Percentiles rank a stretch among this genome's conserved stretches.
phyloP scores from a whole-genome alignment of 2,329 filamentous ascomycete genomes.

The Botrytis byssoidea region DNA sequence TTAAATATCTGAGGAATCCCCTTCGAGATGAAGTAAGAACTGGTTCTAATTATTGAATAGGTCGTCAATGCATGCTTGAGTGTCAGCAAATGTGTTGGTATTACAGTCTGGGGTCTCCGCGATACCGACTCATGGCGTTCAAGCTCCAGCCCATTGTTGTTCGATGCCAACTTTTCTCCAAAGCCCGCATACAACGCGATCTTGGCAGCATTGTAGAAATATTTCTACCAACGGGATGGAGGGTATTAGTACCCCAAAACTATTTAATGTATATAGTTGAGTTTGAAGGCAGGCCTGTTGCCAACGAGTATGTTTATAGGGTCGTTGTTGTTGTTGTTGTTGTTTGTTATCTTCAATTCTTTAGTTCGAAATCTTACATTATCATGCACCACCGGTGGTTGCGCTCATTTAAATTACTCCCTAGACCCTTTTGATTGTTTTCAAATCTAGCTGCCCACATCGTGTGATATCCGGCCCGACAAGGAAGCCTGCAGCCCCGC shows the following conservation, averaged over 20 bases:
- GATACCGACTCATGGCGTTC: slow-evolving; percentile 52
- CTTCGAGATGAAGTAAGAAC: background rate
- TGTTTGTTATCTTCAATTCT: background rate
- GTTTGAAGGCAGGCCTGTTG: background rate
- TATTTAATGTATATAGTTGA: background rate
- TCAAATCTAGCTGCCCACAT: too few species aligned
- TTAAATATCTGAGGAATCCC: background rate
- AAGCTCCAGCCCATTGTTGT: slow-evolving; percentile 51
- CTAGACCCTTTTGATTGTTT: background rate
- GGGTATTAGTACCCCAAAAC: background rate
- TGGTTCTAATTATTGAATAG: slow-evolving; percentile 3
- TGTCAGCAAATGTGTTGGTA: slow-evolving; percentile 37
- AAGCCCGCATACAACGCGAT: slow-evolving; percentile 52
- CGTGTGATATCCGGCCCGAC: background rate
- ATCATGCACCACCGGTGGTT: background rate
- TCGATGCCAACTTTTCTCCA: slow-evolving; percentile 51
- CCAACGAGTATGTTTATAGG: background rate
- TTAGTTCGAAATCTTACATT: background rate
- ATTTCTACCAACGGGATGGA: background rate
- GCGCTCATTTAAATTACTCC: background rate
- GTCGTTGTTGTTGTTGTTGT: too few species aligned
- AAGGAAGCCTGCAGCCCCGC: background rate
- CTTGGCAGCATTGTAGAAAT: slow-evolving; percentile 9
- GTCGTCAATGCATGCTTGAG: slow-evolving; percentile 35
- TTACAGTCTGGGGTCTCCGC: slow-evolving; percentile 38